A percentile compares a stretch with the other conserved stretches of the same genome.
Evolutionary conservation across 148 eudicot species (phyloP).

Genomic region (Bassia scoparia): DNA sequence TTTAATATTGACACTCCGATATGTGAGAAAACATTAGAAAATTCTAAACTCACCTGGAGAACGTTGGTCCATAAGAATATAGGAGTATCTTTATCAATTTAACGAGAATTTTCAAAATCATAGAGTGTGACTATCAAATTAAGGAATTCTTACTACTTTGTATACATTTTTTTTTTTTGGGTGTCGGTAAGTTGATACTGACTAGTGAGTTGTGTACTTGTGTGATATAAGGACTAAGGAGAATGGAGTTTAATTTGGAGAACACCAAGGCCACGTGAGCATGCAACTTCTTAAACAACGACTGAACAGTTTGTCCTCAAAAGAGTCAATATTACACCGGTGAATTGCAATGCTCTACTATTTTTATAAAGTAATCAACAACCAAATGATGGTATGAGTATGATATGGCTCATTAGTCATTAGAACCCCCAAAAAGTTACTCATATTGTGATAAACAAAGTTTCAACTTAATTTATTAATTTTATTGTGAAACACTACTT

Average conservation of each 20-base stretch:
- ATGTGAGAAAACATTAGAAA: no score
- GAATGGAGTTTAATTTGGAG: not conserved
- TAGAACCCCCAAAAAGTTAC: not conserved
- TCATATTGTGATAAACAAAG: not conserved
- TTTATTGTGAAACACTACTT: not conserved
- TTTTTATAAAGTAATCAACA: slow-evolving; percentile 14
- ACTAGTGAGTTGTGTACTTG: not conserved
- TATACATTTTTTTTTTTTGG: no score
- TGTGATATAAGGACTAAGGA: no score
- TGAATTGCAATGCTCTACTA: not conserved
- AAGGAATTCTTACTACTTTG: no score
- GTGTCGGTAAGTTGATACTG: no score
- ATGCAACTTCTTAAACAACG: slow-evolving; percentile 1
- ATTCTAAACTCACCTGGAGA: no score
- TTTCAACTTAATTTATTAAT: not conserved
- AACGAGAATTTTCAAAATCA: no score
- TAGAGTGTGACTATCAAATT: no score
- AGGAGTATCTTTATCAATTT: no score
- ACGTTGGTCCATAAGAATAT: no score
- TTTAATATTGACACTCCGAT: no score
- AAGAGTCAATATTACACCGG: slow-evolving; percentile 10
- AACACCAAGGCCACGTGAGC: slow-evolving; percentile 5
- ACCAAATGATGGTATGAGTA: slow-evolving; percentile 14
- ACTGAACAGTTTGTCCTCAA: slow-evolving; percentile 6
- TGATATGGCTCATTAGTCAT: slow-evolving; percentile 12